phyloP scores from a whole-genome alignment of 306 rosid genomes.

The Glycine soja region DNA sequence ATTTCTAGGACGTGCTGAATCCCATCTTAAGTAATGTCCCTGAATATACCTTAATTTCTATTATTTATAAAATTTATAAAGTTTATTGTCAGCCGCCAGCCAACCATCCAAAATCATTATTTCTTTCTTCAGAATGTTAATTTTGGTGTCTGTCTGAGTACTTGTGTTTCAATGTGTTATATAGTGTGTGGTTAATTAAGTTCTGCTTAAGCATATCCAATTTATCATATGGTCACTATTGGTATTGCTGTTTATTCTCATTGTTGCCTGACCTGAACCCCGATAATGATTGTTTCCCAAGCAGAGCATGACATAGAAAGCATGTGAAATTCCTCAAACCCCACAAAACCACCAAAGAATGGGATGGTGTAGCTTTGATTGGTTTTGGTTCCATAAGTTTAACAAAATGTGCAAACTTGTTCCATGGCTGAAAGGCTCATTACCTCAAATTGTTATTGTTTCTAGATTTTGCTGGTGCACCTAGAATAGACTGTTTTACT shows the following conservation, averaged over 20 bases:
- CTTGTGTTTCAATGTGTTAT: slow-evolving; percentile 17
- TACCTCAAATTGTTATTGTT: too few relatives aligned
- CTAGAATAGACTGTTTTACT: slow-evolving; percentile 7
- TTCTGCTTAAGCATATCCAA: slow-evolving; percentile 7
- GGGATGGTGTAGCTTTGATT: slow-evolving; percentile 4
- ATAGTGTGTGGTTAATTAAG: neutral
- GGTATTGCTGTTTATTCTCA: neutral
- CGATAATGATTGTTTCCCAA: neutral
- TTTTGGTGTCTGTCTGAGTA: neutral
- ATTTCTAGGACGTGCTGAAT: slow-evolving; percentile 20
- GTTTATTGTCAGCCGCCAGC: slow-evolving; percentile 8
- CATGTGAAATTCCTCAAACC: slow-evolving; percentile 16
- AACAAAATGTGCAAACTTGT: neutral
- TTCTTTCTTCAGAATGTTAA: neutral
- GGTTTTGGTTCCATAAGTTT: neutral
- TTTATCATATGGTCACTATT: neutral
- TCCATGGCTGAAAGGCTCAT: too few relatives aligned
- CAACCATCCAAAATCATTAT: neutral
- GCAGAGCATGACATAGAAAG: neutral
- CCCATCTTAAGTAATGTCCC: neutral
- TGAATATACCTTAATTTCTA: slow-evolving; percentile 19
- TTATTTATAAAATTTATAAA: slow-evolving; percentile 10
- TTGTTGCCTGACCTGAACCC: slow-evolving; percentile 3
- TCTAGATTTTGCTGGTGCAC: neutral
- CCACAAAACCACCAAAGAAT: neutral